Percentiles rank a stretch among this genome's conserved stretches.
phyloP scores from a whole-genome alignment of 192 early-diverging fungal genomes.

The Backusella australiensis region DNA sequence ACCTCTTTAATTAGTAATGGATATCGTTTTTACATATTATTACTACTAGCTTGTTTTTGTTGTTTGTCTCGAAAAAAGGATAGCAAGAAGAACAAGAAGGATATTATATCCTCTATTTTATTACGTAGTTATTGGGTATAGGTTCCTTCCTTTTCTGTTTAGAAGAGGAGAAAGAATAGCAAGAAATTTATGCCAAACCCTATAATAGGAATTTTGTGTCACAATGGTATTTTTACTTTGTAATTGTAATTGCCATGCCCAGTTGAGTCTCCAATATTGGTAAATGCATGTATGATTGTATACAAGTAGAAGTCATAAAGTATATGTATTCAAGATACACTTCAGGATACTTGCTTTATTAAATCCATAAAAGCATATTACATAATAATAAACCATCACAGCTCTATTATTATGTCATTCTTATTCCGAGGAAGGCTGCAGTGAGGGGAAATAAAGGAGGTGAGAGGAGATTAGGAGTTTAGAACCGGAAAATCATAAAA shows the following conservation, averaged over 20 bases:
- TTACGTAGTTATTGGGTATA: not conserved
- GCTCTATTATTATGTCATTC: not conserved
- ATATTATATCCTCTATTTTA: not conserved
- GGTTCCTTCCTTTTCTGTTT: not conserved
- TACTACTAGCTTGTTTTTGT: not conserved
- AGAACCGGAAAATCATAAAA: slow-evolving; percentile 1
- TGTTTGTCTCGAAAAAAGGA: not conserved
- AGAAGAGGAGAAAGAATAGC: not conserved
- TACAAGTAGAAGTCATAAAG: not conserved
- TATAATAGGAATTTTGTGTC: not conserved
- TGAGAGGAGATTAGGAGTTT: not conserved
- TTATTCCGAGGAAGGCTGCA: not conserved
- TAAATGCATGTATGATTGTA: not conserved
- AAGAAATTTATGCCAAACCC: not conserved
- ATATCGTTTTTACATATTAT: not conserved
- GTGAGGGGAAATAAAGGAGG: not conserved
- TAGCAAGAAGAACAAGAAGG: not conserved
- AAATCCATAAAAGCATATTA: not conserved
- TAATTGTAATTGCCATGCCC: not conserved
- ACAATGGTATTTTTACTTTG: not conserved
- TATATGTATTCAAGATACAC: not conserved
- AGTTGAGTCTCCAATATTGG: not conserved
- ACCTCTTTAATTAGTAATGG: not conserved
- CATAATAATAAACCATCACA: not conserved
- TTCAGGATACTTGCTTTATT: too few relatives aligned